These are phyloP conservation scores for Gymnopilus dilepis DNA, from an alignment of 768 basidiomycete species.

Conservation along the genomic window DNA sequence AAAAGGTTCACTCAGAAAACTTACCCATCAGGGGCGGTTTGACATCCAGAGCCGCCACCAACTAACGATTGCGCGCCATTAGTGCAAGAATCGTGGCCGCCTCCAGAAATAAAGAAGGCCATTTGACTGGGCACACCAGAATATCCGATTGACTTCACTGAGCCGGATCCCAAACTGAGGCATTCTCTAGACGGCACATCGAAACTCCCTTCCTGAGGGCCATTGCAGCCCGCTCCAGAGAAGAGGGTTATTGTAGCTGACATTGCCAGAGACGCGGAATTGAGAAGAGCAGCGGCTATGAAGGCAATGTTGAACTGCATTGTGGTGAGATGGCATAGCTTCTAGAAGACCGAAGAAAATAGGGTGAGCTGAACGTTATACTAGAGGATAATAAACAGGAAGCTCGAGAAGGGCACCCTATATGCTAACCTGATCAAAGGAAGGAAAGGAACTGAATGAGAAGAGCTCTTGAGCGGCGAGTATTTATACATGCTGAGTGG, in stretches of 20 bases:
- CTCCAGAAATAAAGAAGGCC: constrained; percentile 24
- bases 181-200: constrained; percentile 13
- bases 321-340: constrained; percentile 19
- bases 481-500: no score
- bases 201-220: background rate
- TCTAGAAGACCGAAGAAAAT: constrained; percentile 14
- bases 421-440: constrained; percentile 19
- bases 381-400: background rate
- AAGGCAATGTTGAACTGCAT: constrained; percentile 27
- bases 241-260: constrained; percentile 17
- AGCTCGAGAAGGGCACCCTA: no score
- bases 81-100: constrained; percentile 23
- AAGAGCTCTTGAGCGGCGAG: no score
- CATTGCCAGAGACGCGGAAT: constrained; percentile 21
- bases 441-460: no score
- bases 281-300: constrained; percentile 17
- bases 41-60: constrained; percentile 23
- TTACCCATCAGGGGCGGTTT: constrained; percentile 24
- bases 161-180: constrained; percentile 16
- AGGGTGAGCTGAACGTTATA: background rate
- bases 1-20: constrained; percentile 14
- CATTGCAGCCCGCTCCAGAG: constrained; percentile 13
- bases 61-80: constrained; percentile 18
- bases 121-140: constrained; percentile 23
- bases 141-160: constrained; percentile 23